phyloP scores from a whole-genome alignment of 768 basidiomycete genomes.

The Lepiota brunneoincarnata region DNA sequence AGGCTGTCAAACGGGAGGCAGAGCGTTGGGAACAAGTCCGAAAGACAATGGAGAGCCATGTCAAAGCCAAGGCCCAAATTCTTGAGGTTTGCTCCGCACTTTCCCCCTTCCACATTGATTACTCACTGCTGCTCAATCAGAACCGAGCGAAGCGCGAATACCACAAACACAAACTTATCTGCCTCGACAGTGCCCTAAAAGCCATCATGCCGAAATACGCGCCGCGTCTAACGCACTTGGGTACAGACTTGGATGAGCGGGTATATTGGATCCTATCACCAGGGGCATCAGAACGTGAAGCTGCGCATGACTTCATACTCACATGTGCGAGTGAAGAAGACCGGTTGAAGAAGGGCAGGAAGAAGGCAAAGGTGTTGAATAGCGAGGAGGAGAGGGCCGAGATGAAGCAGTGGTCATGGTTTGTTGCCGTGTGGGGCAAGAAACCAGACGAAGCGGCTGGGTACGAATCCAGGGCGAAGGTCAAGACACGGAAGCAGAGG shows the following conservation, averaged over 20 bases:
- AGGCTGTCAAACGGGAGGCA: constrained; percentile 53
- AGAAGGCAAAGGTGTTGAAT: constrained; percentile 5
- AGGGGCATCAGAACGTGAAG: constrained; percentile 53
- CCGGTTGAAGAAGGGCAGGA: constrained; percentile 37
- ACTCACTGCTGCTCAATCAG: constrained; percentile 19
- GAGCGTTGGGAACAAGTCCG: constrained; percentile 53
- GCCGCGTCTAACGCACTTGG: constrained; percentile 59
- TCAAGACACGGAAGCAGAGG: constrained; percentile 13
- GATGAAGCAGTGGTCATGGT: constrained; percentile 70
- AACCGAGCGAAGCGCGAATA: constrained; percentile 40
- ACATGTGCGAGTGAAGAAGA: constrained; percentile 23
- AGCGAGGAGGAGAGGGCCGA: constrained; percentile 45
- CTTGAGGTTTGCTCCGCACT: not conserved
- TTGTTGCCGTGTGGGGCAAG: constrained; percentile 72
- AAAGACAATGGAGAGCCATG: constrained; percentile 26
- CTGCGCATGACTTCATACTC: constrained; percentile 39
- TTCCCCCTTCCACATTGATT: not conserved
- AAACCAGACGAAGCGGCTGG: constrained; percentile 30
- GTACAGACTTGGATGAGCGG: constrained; percentile 66
- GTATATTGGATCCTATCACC: constrained; percentile 68
- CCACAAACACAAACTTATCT: constrained; percentile 48
- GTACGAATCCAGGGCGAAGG: not conserved
- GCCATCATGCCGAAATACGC: constrained; percentile 42
- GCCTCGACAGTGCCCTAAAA: constrained; percentile 56
- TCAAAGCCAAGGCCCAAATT: constrained; percentile 20